Evolutionary conservation across 768 basidiomycete species (phyloP), one percentile per base, ranked within the genome.

Genomic region (Calvatia gigantea): DNA sequence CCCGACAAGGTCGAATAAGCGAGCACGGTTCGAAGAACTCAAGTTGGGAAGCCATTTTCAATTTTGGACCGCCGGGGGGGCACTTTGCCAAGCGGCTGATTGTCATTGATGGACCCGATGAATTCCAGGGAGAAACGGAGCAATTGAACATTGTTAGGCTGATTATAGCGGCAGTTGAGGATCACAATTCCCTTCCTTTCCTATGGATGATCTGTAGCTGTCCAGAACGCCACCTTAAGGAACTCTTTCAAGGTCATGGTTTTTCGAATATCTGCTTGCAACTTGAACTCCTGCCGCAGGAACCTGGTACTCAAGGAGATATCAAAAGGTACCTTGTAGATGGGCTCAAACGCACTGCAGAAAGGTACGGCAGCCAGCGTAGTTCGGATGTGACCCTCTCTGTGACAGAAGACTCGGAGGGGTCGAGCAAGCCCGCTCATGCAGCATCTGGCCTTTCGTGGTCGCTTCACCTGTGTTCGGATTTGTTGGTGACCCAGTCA

Each of bases 31-130:
- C 27, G 28, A 35, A 15, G 33, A 31, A 3, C 45, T 58, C 19
- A 33, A n/a, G n/a, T 58, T 21, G 25, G 48, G 4, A 28, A 46
- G 12, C 57, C 57, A 2, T 38, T 58, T 25, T 41, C 19, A n/a
- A n/a, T n/a, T n/a, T n/a, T n/a, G n/a, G n/a, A n/a, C n/a, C n/a
- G n/a, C n/a, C n/a, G n/a, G n/a, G n/a, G n/a, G n/a, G n/a, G n/a
- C n/a, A n/a, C n/a, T n/a, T n/a, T n/a, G n/a, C n/a, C n/a, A 25
- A 19, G 14, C 37, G 6, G 6, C 15, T 43, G 8, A 11, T 57
- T 5, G n/a, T 57, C 28, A 6, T 57, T 1, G 55, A 57, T 21
- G 48, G 48, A 6, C 29, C 44, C 6, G 39, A 57, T 19, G 55
- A 42, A 32, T 33, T 29, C 14, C 6, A 23, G 15, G 31, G 29